These are phyloP conservation scores for Pythium sp. DNA, from an alignment of 352 stramenopile species.

Conservation along the genomic window DNA sequence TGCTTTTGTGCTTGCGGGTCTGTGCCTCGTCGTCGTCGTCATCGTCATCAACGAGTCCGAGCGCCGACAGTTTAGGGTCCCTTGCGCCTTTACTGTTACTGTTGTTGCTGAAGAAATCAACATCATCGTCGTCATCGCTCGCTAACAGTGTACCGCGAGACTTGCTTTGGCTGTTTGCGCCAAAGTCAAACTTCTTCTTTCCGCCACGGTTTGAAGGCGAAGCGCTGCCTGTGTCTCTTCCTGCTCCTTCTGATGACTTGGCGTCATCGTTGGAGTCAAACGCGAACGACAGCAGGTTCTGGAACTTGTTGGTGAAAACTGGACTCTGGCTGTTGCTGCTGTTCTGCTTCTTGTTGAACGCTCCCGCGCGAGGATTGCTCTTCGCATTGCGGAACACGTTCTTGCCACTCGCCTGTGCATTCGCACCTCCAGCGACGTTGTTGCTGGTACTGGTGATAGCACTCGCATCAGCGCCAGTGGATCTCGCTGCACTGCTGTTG, in stretches of 20 bases:
- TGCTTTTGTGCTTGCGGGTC: constrained; percentile 36
- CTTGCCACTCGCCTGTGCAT: constrained; percentile 1
- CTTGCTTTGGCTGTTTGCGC: constrained; percentile 3
- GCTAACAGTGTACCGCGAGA: constrained; percentile 1
- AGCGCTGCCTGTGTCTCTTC: no score
- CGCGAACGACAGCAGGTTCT: constrained; percentile 77
- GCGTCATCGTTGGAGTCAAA: constrained; percentile 37
- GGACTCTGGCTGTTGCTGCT: constrained; percentile 22
- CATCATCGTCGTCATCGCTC: constrained; percentile 21
- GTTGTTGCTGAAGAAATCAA: constrained; percentile 19
- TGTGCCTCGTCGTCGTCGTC: constrained; percentile 22
- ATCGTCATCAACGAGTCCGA: constrained; percentile 38
- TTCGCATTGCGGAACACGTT: constrained; percentile 15
- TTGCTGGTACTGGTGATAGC: background rate
- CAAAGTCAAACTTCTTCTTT: constrained; percentile 27
- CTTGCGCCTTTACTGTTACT: constrained; percentile 25
- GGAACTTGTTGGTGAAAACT: constrained; percentile 83
- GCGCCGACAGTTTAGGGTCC: constrained; percentile 39
- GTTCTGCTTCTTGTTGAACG: constrained; percentile 24
- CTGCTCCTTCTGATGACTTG: background rate
- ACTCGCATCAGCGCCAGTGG: constrained; percentile 5
- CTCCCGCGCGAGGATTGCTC: constrained; percentile 5
- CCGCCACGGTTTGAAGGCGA: background rate
- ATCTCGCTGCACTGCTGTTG: constrained; percentile 1
- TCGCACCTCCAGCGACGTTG: background rate